Percentiles rank a stretch among this genome's conserved stretches.
These are phyloP conservation scores for Ceratorhiza oryzae-sativae DNA, from an alignment of 1,284 basidiomycete species.

Conservation along the genomic window DNA sequence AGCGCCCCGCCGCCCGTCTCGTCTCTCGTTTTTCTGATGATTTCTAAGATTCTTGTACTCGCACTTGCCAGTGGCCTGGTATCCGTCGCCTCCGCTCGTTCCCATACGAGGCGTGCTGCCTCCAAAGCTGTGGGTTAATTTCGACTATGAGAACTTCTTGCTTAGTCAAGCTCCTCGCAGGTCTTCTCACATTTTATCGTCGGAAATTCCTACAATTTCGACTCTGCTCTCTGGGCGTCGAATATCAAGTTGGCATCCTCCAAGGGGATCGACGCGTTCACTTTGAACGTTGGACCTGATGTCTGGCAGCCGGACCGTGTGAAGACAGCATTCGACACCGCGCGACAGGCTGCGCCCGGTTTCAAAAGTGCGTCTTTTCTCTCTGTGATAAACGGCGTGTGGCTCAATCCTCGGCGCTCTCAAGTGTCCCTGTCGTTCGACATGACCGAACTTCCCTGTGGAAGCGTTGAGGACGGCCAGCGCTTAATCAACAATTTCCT, in stretches of 20 bases:
- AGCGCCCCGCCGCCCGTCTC: not conserved
- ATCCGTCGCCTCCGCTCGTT: not conserved
- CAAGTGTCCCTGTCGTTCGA: conserved; percentile 33
- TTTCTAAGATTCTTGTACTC: not conserved
- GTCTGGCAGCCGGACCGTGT: conserved; percentile 50
- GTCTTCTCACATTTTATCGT: conserved; percentile 54
- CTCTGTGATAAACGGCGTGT: conserved; percentile 46
- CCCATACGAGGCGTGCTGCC: not conserved
- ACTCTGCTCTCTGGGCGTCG: conserved; percentile 48
- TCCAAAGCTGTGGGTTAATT: conserved; percentile 12
- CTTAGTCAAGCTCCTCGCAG: not conserved
- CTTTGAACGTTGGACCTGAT: conserved; percentile 53
- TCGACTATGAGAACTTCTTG: too few species aligned
- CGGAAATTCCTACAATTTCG: conserved; percentile 53
- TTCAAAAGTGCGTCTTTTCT: conserved; percentile 52
- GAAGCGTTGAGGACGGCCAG: conserved; percentile 47
- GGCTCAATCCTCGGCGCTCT: conserved; percentile 43
- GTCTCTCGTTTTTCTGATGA: conserved; percentile 7
- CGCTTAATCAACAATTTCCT: conserved; percentile 48
- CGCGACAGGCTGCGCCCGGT: conserved; percentile 45
- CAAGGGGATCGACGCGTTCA: conserved; percentile 55
- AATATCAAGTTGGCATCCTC: conserved; percentile 52
- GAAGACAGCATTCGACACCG: conserved; percentile 50
- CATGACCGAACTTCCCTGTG: conserved; percentile 45
- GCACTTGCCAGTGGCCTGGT: not conserved